phyloP scores from a whole-genome alignment of 225 moss, liverwort and hornwort species.

The Antitrichia curtipendula region DNA sequence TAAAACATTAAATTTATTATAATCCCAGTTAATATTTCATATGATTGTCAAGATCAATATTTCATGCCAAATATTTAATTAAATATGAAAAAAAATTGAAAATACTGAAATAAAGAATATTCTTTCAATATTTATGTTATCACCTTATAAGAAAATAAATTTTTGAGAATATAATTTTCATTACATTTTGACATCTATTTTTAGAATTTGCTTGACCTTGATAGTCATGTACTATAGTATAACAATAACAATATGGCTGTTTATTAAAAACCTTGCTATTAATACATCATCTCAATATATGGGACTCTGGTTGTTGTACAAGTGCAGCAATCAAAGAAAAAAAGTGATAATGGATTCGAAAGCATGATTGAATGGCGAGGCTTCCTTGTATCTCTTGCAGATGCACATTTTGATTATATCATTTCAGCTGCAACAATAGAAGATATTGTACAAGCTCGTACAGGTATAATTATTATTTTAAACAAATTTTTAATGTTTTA shows the following conservation, averaged over 20 bases:
- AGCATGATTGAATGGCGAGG: constrained; percentile 58
- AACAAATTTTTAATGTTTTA: background rate
- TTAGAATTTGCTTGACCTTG: rapidly evolving
- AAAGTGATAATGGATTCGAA: background rate
- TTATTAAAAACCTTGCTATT: no score
- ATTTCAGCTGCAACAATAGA: constrained; percentile 62
- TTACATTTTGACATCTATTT: background rate
- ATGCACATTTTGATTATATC: constrained; percentile 62
- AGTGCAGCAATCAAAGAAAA: constrained; percentile 7
- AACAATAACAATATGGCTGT: background rate
- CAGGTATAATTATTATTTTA: constrained; percentile 1
- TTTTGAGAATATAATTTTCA: background rate
- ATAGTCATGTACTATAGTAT: rapidly evolving
- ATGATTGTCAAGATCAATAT: rapidly evolving
- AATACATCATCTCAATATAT: no score
- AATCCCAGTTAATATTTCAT: no score
- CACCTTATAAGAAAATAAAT: rapidly evolving
- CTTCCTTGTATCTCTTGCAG: constrained; percentile 56
- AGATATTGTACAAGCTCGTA: constrained; percentile 62
- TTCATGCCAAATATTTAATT: background rate
- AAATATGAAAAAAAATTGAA: background rate
- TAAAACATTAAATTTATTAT: background rate
- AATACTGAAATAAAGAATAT: no score
- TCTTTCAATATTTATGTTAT: rapidly evolving
- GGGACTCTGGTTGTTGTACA: background rate